Evolutionary conservation across 2,329 filamentous ascomycete genomes (phyloP).

Genomic region (Ascocoryne sarcoides): DNA sequence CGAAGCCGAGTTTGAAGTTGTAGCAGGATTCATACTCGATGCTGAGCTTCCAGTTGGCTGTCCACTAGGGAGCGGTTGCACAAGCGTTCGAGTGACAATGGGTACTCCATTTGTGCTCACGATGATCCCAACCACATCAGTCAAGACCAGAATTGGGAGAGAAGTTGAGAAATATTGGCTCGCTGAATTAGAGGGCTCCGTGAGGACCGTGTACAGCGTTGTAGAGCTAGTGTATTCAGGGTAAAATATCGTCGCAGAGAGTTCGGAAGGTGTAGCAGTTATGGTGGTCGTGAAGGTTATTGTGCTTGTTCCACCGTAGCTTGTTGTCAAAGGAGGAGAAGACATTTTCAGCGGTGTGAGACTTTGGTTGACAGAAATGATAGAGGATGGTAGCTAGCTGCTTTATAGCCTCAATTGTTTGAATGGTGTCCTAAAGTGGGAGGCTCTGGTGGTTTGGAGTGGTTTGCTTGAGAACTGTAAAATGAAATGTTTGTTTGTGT

Average conservation of each 20-base stretch:
- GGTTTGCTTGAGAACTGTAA: too few relatives aligned
- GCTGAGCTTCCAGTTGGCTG: too few relatives aligned
- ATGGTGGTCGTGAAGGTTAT: conserved; percentile 11
- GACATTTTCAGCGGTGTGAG: not conserved
- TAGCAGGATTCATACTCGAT: not conserved
- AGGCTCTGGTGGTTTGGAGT: too few relatives aligned
- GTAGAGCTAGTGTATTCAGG: conserved; percentile 4
- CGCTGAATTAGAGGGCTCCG: not conserved
- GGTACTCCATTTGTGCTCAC: conserved; percentile 3
- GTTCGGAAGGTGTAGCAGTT: conserved; percentile 1
- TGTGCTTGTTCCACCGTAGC: conserved; percentile 9
- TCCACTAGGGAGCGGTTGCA: conserved; percentile 1
- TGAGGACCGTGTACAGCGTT: conserved; percentile 5
- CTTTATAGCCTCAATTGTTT: too few relatives aligned
- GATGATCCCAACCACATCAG: conserved; percentile 10
- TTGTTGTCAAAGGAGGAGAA: not conserved
- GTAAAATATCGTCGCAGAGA: conserved; percentile 5
- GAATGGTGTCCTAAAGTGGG: too few relatives aligned
- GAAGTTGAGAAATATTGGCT: not conserved
- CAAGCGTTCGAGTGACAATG: conserved; percentile 9
- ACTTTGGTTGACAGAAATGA: not conserved
- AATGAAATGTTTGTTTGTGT: too few relatives aligned
- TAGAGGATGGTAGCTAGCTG: too few relatives aligned
- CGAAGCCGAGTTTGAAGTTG: not conserved
- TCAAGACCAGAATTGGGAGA: conserved; percentile 11